Evolutionary conservation across 2,329 filamentous ascomycete genomes (phyloP).

Genomic region (Teratosphaeria zuluensis): DNA sequence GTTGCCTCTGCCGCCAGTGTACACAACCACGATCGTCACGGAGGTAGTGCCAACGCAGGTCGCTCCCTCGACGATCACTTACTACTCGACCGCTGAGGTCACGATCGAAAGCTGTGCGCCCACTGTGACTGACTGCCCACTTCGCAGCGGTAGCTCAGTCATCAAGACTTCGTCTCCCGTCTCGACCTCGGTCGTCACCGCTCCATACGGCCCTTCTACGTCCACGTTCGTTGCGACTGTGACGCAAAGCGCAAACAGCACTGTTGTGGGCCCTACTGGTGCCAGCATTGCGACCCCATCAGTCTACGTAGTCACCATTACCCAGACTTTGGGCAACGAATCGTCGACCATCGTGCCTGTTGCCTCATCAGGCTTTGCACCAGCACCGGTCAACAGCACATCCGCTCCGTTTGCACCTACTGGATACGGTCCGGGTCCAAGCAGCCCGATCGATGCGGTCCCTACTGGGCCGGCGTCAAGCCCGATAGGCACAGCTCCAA

Average conservation of each 20-base stretch:
- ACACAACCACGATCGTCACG: constrained; percentile 8
- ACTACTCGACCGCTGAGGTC: constrained; percentile 34
- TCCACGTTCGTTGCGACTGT: background rate
- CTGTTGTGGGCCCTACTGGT: constrained; percentile 2
- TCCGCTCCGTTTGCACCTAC: background rate
- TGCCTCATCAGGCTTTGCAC: background rate
- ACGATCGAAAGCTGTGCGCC: constrained; percentile 34
- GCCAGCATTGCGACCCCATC: background rate
- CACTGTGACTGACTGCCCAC: constrained; percentile 22
- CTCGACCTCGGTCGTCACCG: background rate
- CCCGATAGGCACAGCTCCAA: background rate
- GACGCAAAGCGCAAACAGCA: constrained; percentile 5
- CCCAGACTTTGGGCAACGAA: background rate
- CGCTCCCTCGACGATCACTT: constrained; percentile 18
- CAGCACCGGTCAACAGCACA: background rate
- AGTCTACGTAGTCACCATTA: constrained; percentile 1
- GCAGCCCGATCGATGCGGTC: background rate
- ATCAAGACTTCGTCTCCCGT: background rate
- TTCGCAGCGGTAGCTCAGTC: background rate
- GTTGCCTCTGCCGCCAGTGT: constrained; percentile 1
- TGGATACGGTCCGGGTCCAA: background rate
- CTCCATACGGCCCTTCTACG: background rate
- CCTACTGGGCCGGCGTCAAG: no score
- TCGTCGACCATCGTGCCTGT: background rate
- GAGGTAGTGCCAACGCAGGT: background rate